Evolutionary conservation across 768 basidiomycete genomes (phyloP), one percentile per base, ranked within the genome.

Genomic region (Tulasnella sp.): DNA sequence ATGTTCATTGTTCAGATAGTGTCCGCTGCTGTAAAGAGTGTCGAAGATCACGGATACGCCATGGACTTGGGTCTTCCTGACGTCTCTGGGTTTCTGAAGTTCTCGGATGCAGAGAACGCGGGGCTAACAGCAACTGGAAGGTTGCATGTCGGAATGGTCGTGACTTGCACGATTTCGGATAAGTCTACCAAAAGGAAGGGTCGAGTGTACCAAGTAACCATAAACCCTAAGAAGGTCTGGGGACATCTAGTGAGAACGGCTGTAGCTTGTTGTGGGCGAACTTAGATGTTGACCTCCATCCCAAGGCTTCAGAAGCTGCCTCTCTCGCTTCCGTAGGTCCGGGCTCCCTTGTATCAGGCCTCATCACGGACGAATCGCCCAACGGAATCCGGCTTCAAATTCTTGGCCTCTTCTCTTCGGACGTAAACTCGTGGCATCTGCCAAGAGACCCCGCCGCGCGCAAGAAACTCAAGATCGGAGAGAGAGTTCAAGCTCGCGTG

Each of bases 31-130:
- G 86, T 97, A 71, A 90, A 90, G 83, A 93, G 91, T 80, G 85
- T 93, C 22, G 97, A 99, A 84, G 97, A 99, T 80, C 94, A 97
- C 82, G 96, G 97, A 1, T 98, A 97, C 84, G 88, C 91, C 75
- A 86, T 99, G 9, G 93, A 96, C 79, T 84, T 97, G 49, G 97
- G 96, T 1, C 80, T 97, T 22, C 82, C 89, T 12, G 90, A 87
- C n/a, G 82, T 93, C 40, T 89, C 93, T 77, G 93, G 93, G 54
- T 99, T 98, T 83, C 82, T 99, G 68, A 87, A 91, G 1, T 93
- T 93, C 85, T 90, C 90, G 80, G 91, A 94, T 67, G 86, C 87
- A 0, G 84, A 86, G 78, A 86, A 86, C 76, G 82, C 80, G 12
- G 29, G 58, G 19, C 77, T 78, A 40, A 79, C 79, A 34, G 0